A percentile compares a stretch with the other conserved stretches of the same genome.
Conservation (phyloP, 2,329 filamentous ascomycete species). For the Stagonosporopsis tanaceti region DNA sequence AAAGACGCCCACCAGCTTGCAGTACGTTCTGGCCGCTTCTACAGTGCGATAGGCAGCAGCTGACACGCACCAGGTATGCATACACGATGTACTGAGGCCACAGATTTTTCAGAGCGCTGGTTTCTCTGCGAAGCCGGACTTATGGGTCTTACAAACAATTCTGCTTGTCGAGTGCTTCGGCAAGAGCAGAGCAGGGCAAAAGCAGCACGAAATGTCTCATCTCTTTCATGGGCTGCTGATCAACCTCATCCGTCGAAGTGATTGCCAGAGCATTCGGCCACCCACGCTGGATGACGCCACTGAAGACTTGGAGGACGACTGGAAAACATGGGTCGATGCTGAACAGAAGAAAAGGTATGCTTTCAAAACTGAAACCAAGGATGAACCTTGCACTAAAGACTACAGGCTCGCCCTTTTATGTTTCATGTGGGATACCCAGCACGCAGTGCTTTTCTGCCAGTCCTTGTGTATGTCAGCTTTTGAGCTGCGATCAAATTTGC, state of each 20-base stretch:
- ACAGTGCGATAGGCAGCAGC: not conserved
- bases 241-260: constrained; percentile 62
- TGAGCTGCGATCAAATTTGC: constrained; percentile 65
- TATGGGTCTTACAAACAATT: constrained; percentile 69
- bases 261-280: constrained; percentile 58
- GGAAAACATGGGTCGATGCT: constrained; percentile 62
- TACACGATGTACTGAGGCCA: constrained; percentile 67
- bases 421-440: constrained; percentile 73
- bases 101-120: constrained; percentile 66
- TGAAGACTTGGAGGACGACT: constrained; percentile 56
- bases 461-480: constrained; percentile 72
- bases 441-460: constrained; percentile 71
- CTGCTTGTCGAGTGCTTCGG: constrained; percentile 71
- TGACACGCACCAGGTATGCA: constrained; percentile 55
- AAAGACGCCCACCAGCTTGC: constrained; percentile 67
- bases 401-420: constrained; percentile 63
- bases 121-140: constrained; percentile 65
- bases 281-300: constrained; percentile 45
- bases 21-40: constrained; percentile 37
- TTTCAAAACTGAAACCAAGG: not conserved
- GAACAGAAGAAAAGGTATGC: constrained; percentile 66
- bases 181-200: constrained; percentile 68
- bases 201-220: constrained; percentile 70
- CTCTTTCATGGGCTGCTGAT: constrained; percentile 65
- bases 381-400: not conserved